Conservation (phyloP, 352 stramenopile species). For the Pilasporangium apinafurcum region DNA sequence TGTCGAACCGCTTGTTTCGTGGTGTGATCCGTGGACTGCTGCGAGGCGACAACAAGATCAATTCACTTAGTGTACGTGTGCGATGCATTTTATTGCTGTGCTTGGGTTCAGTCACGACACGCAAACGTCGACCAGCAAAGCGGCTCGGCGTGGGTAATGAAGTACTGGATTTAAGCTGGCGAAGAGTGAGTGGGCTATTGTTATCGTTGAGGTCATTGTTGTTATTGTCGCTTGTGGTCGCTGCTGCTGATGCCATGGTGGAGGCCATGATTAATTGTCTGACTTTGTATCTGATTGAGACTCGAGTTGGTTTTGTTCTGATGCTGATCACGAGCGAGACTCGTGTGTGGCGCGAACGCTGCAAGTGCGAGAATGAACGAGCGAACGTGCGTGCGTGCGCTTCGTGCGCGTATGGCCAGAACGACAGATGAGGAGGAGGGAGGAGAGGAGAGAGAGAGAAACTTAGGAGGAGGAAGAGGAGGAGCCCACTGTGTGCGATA, state of each 20-base stretch:
- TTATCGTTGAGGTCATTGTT: neutral
- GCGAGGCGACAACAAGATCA: constrained; percentile 69
- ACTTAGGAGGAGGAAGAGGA: too few species aligned
- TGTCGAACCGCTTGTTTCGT: constrained; percentile 68
- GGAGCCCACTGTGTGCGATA: too few species aligned
- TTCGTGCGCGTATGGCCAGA: too few species aligned
- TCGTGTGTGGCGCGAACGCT: too few species aligned
- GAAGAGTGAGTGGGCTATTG: neutral
- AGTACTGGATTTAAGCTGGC: neutral
- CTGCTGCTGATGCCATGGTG: constrained; percentile 11
- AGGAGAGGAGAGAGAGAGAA: too few species aligned
- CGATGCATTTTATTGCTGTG: constrained; percentile 84
- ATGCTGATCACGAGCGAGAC: too few species aligned
- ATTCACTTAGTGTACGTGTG: constrained; percentile 66
- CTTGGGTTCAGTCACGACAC: constrained; percentile 80
- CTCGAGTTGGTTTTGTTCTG: too few species aligned
- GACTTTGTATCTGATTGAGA: too few species aligned
- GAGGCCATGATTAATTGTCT: constrained; percentile 5
- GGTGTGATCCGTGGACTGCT: constrained; percentile 47
- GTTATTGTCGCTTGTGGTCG: constrained; percentile 6
- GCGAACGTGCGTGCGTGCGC: too few species aligned
- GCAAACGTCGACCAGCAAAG: constrained; percentile 61
- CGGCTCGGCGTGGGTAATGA: constrained; percentile 4
- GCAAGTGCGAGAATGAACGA: too few species aligned
- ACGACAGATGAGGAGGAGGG: too few species aligned